A percentile compares a stretch with the other conserved stretches of the same genome.
Evolutionary conservation across 345 rosid genomes (phyloP).

Genomic region (Lepidium aucheri): DNA sequence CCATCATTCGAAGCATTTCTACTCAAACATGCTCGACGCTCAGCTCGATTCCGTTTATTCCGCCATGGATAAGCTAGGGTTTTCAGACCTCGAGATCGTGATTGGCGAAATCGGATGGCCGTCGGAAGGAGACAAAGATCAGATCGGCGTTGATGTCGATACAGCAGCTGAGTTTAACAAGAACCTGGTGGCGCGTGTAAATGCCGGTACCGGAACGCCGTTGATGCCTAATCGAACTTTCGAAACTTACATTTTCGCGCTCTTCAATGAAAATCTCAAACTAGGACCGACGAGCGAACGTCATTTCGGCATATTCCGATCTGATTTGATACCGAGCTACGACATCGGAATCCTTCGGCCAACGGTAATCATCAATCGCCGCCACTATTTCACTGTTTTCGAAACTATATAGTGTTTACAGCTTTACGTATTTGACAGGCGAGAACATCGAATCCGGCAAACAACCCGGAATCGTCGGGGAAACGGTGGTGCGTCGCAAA

Average conservation of each 20-base stretch:
- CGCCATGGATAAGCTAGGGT: constrained; percentile 62
- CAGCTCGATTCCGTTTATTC: constrained; percentile 82
- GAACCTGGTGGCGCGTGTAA: constrained; percentile 52
- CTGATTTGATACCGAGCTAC: constrained; percentile 63
- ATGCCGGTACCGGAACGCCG: constrained; percentile 64
- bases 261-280: constrained; percentile 85
- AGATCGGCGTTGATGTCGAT: constrained; percentile 44
- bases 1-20: constrained; percentile 33
- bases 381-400: constrained; percentile 11
- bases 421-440: constrained; percentile 31
- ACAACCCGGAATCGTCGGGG: constrained; percentile 16
- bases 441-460: constrained; percentile 36
- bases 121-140: constrained; percentile 50
- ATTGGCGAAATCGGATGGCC: constrained; percentile 96
- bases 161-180: constrained; percentile 60
- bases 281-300: constrained; percentile 63
- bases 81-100: constrained; percentile 60
- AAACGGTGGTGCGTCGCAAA: constrained; percentile 50
- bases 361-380: constrained; percentile 51
- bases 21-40: constrained; percentile 85
- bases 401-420: neutral
- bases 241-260: constrained; percentile 77
- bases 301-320: constrained; percentile 61
- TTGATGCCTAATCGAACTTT: constrained; percentile 79
- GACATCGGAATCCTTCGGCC: constrained; percentile 65